Conservation (phyloP, 75 land plant species). For the Selaginella tamariscina region DNA sequence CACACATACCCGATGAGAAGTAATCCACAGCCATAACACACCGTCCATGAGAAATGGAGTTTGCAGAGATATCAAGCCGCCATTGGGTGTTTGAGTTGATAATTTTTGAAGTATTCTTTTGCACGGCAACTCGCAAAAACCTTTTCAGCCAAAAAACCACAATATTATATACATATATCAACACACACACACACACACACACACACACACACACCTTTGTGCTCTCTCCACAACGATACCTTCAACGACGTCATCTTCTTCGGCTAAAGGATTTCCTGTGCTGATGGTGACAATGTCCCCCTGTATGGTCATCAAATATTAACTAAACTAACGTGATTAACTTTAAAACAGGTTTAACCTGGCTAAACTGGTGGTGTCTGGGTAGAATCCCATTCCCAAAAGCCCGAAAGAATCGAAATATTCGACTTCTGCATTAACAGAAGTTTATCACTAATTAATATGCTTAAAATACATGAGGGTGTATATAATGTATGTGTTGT, state of each 20-base stretch:
- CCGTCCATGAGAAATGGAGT: slow-evolving; percentile 29
- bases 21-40: slow-evolving; percentile 27
- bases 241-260: slow-evolving; percentile 26
- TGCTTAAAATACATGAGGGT: background rate
- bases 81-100: slow-evolving; percentile 17
- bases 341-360: slow-evolving; percentile 16
- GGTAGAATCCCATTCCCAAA: slow-evolving; percentile 28
- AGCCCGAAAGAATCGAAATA: slow-evolving; percentile 17
- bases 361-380: slow-evolving; percentile 29
- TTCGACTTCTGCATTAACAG: slow-evolving; percentile 24
- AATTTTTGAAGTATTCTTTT: slow-evolving; percentile 11
- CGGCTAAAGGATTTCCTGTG: slow-evolving; percentile 25
- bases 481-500: background rate
- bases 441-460: no score
- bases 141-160: slow-evolving; percentile 3
- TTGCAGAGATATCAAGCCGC: slow-evolving; percentile 33
- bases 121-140: slow-evolving; percentile 26
- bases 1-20: no score
- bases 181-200: background rate
- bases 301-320: slow-evolving; percentile 12
- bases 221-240: slow-evolving; percentile 36
- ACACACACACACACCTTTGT: slow-evolving; percentile 23
- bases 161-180: background rate
- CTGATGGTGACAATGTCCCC: slow-evolving; percentile 33
- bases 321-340: background rate